Percentiles rank a stretch among this genome's conserved stretches.
Evolutionary conservation across 345 rosid species (phyloP).

Genomic region (Draba incana): DNA sequence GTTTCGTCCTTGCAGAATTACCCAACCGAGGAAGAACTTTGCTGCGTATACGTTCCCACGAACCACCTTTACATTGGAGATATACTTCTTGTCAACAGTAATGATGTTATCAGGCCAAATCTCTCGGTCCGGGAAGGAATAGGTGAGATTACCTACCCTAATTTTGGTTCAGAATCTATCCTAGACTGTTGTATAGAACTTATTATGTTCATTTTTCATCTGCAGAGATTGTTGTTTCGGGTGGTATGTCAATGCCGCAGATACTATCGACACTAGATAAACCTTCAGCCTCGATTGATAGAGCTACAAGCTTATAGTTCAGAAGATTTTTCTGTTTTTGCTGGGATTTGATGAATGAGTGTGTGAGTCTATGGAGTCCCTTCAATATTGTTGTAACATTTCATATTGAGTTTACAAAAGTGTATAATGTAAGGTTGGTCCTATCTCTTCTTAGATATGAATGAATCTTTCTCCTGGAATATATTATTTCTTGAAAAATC

Average conservation of each 20-base stretch:
- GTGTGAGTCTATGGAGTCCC: conserved; percentile 14
- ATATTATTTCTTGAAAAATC: conserved; percentile 20
- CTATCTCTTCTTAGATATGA: conserved; percentile 19
- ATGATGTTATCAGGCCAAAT: conserved; percentile 93
- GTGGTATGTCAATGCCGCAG: conserved; percentile 99
- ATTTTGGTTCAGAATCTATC: background rate
- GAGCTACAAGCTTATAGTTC: conserved; percentile 42
- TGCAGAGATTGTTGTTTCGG: conserved; percentile 96
- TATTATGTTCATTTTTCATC: conserved; percentile 18
- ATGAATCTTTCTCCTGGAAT: conserved; percentile 10
- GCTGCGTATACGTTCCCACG: conserved; percentile 96
- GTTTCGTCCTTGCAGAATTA: conserved; percentile 58
- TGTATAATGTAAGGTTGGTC: conserved; percentile 43
- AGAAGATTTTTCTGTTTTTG: conserved; percentile 22
- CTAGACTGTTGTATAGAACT: background rate
- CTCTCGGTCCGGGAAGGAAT: conserved; percentile 97
- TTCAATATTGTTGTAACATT: conserved; percentile 36
- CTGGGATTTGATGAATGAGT: conserved; percentile 25
- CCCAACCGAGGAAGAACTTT: conserved; percentile 91
- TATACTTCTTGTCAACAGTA: conserved; percentile 77
- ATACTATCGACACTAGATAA: conserved; percentile 69
- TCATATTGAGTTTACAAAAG: conserved; percentile 33
- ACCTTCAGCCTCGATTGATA: conserved; percentile 39
- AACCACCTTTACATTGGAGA: conserved; percentile 99
- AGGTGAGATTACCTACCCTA: conserved; percentile 55